Conservation (phyloP, 2,329 filamentous ascomycete species). For the Fusarium concolor region DNA sequence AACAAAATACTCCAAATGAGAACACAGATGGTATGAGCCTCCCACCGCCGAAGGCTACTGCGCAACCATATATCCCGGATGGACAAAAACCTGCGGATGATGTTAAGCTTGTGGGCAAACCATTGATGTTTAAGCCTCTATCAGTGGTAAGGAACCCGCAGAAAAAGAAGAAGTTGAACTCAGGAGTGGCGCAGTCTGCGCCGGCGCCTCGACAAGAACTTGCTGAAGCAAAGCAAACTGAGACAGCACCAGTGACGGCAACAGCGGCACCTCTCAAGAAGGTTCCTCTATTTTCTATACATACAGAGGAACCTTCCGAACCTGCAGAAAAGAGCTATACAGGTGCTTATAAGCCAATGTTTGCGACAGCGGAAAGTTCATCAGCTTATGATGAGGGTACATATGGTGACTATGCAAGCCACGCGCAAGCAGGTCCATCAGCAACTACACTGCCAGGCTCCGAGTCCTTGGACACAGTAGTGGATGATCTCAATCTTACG, state of each 20-base stretch:
- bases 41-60: conserved; percentile 56
- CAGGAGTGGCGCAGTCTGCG: conserved; percentile 24
- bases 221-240: conserved; percentile 30
- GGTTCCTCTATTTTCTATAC: conserved; percentile 76
- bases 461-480: conserved; percentile 77
- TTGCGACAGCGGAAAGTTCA: conserved; percentile 51
- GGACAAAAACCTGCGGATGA: conserved; percentile 71
- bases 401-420: conserved; percentile 49
- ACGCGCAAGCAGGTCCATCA: conserved; percentile 49
- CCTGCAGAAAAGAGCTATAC: conserved; percentile 38
- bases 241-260: conserved; percentile 25
- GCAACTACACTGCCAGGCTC: conserved; percentile 45
- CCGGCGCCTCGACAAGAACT: conserved; percentile 17
- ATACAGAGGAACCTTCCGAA: conserved; percentile 54
- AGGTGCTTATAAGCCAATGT: conserved; percentile 64
- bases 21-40: conserved; percentile 48
- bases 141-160: conserved; percentile 82
- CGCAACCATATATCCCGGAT: conserved; percentile 63
- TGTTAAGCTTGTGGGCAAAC: conserved; percentile 78
- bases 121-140: conserved; percentile 88
- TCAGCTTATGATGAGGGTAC: conserved; percentile 35
- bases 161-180: conserved; percentile 70
- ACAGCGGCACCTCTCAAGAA: conserved; percentile 57
- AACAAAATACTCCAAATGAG: conserved; percentile 34
- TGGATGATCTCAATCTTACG: conserved; percentile 82